A percentile compares a stretch with the other conserved stretches of the same genome.
Evolutionary conservation across 176 grass and related monocot species (phyloP).

Genomic region (Otatea glauca): DNA sequence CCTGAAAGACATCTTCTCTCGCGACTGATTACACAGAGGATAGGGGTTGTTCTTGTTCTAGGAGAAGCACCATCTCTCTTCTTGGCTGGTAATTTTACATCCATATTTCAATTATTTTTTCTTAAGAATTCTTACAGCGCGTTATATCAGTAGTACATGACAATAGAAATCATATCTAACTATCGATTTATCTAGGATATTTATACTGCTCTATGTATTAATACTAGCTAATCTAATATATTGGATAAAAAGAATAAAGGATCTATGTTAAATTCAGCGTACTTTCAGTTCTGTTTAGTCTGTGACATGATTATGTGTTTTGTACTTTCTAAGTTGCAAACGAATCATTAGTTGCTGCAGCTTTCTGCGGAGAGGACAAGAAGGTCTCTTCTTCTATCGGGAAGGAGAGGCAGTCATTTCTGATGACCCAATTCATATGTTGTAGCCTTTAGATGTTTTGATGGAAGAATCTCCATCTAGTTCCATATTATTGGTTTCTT

Average conservation of each 20-base stretch:
- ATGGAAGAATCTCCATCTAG: background rate
- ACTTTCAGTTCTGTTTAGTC: background rate
- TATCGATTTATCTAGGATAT: too few species aligned
- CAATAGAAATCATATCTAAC: too few species aligned
- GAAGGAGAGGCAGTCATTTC: background rate
- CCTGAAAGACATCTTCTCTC: background rate
- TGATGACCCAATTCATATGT: background rate
- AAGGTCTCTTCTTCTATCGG: background rate
- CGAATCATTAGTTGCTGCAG: constrained; percentile 2
- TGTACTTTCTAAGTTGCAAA: background rate
- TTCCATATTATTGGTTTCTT: background rate
- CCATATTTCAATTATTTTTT: background rate
- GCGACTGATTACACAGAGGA: background rate
- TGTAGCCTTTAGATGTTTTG: background rate
- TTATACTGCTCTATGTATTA: too few species aligned
- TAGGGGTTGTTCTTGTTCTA: constrained; percentile 8
- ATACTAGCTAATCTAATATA: too few species aligned
- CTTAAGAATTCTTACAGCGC: too few species aligned
- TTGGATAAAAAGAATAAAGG: too few species aligned
- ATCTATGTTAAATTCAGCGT: too few species aligned
- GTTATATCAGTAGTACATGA: too few species aligned
- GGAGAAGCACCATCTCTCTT: background rate
- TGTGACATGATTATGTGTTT: background rate
- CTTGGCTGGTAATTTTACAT: constrained; percentile 21
- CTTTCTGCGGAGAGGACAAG: background rate